Conservation (phyloP, 2,329 filamentous ascomycete genomes). For the Huntiella decipiens region DNA sequence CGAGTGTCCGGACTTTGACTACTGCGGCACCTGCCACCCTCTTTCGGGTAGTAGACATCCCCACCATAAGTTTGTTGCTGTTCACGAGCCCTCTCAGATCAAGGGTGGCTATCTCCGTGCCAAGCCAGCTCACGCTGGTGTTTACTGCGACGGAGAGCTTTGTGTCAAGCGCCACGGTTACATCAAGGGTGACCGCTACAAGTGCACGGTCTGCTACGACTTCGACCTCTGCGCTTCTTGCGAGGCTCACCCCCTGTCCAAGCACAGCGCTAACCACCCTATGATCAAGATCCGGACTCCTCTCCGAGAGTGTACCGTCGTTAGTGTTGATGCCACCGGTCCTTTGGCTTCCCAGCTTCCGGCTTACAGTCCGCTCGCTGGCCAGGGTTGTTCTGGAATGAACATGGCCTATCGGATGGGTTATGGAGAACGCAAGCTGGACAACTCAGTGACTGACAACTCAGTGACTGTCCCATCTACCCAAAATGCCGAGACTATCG, state of each 20-base stretch:
- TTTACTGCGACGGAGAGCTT: constrained; percentile 87
- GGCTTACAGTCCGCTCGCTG: too few species aligned
- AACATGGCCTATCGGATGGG: too few species aligned
- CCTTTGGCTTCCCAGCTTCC: constrained; percentile 35
- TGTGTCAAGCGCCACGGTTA: constrained; percentile 41
- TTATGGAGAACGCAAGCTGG: too few species aligned
- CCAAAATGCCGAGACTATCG: constrained; percentile 19
- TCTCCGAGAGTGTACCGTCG: constrained; percentile 72
- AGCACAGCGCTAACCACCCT: constrained; percentile 89
- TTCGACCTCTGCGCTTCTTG: constrained; percentile 89
- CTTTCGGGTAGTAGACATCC: constrained; percentile 53
- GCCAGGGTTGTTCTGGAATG: too few species aligned
- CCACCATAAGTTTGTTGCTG: constrained; percentile 69
- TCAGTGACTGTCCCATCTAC: too few species aligned
- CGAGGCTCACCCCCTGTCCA: constrained; percentile 68
- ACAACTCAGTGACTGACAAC: too few species aligned
- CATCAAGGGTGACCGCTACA: constrained; percentile 79
- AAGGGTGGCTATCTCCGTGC: neutral
- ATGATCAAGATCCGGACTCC: constrained; percentile 94
- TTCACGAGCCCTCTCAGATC: constrained; percentile 49
- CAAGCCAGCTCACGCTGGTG: constrained; percentile 47
- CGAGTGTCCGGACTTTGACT: constrained; percentile 95
- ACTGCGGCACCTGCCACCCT: constrained; percentile 58
- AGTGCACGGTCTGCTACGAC: constrained; percentile 91
- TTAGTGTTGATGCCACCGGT: constrained; percentile 27